Evolutionary conservation across 768 basidiomycete genomes (phyloP), one percentile per base, ranked within the genome.

Genomic region (Trametes gibbosa): DNA sequence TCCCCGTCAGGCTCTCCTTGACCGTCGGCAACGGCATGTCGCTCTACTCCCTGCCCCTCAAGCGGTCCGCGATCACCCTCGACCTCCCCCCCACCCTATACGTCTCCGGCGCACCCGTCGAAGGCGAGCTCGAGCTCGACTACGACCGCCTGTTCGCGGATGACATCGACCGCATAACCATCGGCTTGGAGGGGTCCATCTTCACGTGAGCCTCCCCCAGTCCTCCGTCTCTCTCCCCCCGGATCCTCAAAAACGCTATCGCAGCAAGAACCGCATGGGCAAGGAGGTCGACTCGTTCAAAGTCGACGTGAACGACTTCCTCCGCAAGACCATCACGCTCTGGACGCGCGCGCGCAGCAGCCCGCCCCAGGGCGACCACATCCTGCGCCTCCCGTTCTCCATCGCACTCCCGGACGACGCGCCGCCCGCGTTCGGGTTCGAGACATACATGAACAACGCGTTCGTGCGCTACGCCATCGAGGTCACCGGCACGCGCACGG

Each of bases 391-490:
- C 16, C 68, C 68, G 21, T 69, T 69, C 57, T 56, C 53, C 14
- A 60, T 69, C 50, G 40, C 17, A 2, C 53, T 67, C 6, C 65
- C 65, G 1, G n/a, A 8, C 1, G 46, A 61, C 51, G 47, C 59
- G 21, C 66, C 65, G 1, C 66, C 68, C 2, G 66, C 68, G 6
- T 68, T 63, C 47, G 40, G 57, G 13, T 66, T 61, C 49, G 51
- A 34, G 23, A 54, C 57, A 23, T 46, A 40, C 50, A 50, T 49
- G 23, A 62, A 56, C 49, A 27, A 19, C 24, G 66, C 61, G 5
- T 50, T 48, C 23, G 58, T 69, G n/a, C 62, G 50, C 17, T 69
- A 69, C 52, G 58, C 50, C 35, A 3, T 69, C 17, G 66, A 65
- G 42, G 59, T 61, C 16, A 63, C 62, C 34, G 66, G 66, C 34